Evolutionary conservation across 805 yeast genomes (phyloP), one percentile per base, ranked within the genome.

Genomic region (Metschnikowia lachancei): DNA sequence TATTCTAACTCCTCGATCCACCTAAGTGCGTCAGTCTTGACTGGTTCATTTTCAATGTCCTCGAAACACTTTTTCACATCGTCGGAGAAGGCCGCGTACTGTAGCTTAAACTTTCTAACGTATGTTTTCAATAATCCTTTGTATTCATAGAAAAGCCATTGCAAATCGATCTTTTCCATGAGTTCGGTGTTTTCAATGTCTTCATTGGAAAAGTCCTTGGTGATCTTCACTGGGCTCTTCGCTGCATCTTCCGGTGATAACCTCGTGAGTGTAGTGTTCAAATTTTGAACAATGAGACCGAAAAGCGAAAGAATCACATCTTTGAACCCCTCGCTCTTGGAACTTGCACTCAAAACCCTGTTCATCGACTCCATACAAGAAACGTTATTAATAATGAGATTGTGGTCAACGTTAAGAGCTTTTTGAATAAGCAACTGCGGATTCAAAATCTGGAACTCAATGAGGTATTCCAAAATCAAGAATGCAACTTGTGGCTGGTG

Each of bases 401-500:
- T 69, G 45, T 53, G 45, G 11, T 58, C 55, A 35, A 59, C 43
- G 13, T 58, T 58, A 14, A 70, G 58, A 14, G 63, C 59, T 46
- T 63, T 58, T 29, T 51, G 53, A 17, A 71, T 52, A 40, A 72
- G 57, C 40, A 51, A 49, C 29, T 58, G 56, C 3, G 70, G 60
- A 41, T 61, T 52, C 50, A 72, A 54, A n/a, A 72, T 60, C 33
- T 54, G 61, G 51, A 64, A 67, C 46, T 71, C 75, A 39, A 70
- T 66, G 56, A 72, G 66, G 50, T 65, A 70, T 44, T 71, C 76
- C 51, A 72, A 60, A 24, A 69, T 68, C 52, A 72, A 63, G 48
- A 72, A 72, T 11, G 69, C 64, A 30, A 70, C 74, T 51, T 72
- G 77, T 1, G 77, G 76, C 52, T 70, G 76, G 52, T 70, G 73